A percentile compares a stretch with the other conserved stretches of the same genome.
Conservation (phyloP, 2,329 filamentous ascomycete species). For the Lizonia empirigonia region DNA sequence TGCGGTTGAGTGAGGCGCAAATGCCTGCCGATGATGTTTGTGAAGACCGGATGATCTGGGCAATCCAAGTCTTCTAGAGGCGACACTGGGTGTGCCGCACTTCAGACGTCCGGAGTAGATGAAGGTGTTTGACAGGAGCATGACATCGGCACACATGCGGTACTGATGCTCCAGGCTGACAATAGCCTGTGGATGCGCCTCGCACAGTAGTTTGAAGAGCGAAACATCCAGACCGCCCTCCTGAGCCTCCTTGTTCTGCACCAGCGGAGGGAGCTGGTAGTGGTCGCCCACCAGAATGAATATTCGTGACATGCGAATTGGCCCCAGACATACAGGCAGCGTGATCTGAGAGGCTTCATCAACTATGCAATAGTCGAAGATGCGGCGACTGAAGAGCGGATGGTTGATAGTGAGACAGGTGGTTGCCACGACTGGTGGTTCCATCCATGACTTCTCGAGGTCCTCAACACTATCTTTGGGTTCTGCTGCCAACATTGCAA, state of each 20-base stretch:
- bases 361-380: conserved; percentile 97
- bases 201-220: conserved; percentile 91
- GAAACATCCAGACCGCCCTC: conserved; percentile 88
- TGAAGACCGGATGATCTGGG: conserved; percentile 54
- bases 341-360: conserved; percentile 99
- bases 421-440: conserved; percentile 87
- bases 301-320: conserved; percentile 87
- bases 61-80: conserved; percentile 69
- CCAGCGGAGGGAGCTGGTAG: conserved; percentile 91
- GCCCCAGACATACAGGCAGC: conserved; percentile 89
- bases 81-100: conserved; percentile 81
- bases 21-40: conserved; percentile 38
- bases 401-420: conserved; percentile 94
- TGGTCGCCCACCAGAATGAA: conserved; percentile 98
- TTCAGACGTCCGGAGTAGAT: conserved; percentile 92
- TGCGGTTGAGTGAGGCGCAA: conserved; percentile 16
- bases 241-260: conserved; percentile 87
- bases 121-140: conserved; percentile 88
- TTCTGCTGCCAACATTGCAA: conserved; percentile 77
- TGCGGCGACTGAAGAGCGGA: conserved; percentile 81
- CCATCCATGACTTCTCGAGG: conserved; percentile 81
- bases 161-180: conserved; percentile 95
- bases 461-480: conserved; percentile 80
- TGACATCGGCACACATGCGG: conserved; percentile 97
- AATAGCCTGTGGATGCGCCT: conserved; percentile 83